Base-by-base conservation (phyloP, 192 early-diverging fungal genomes). In the Podila epigama region DNA sequence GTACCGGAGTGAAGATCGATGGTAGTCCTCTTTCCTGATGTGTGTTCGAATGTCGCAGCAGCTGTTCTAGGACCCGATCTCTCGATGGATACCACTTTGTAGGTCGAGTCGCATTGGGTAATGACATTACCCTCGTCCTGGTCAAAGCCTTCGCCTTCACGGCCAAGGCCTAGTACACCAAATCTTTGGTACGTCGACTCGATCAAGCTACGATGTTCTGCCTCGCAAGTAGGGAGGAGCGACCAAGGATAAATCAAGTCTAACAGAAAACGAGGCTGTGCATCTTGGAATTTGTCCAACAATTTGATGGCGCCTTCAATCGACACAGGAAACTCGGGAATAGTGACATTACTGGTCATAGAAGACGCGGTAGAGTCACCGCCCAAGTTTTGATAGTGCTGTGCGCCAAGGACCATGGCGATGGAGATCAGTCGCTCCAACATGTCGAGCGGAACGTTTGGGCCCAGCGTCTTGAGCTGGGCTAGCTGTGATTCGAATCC, bases 321-420 rank as follows among this genome's bases (percentile, higher is more conserved):
- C 9, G 82, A 82, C 52, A 79, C 77, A 5, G 89, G 85, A 48
- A 90, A 91, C 53, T 91, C 89, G 11, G 88, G 89, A n/a, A 91
- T 81, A 11, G 79, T 65, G 16, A 79, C 68, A 34, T 77, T 68
- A 33, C 51, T 77, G 32, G 79, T 75, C 48, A 82, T 83, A 11
- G 79, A 66, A 9, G 68, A 51, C 0, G 67, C 68, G 35, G 68
- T 55, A 25, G 67, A 67, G 7, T 75, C 71, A 27, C 75, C 66
- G n/a, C 79, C 83, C n/a, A 68, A 32, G 51, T 63, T 69, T 20
- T 75, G 58, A 37, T 60, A 78, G 58, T 67, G 68, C 18, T 78
- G 63, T n/a, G 81, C 51, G 15, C 87, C 82, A 28, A 91, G 53
- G 27, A 90, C 87, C 51, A 81, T 75, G 54, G 79, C 63, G n/a